Evolutionary conservation across 2,329 filamentous ascomycete species (phyloP), one percentile per base, ranked within the genome.

Genomic region (Aureobasidium mangrovei): DNA sequence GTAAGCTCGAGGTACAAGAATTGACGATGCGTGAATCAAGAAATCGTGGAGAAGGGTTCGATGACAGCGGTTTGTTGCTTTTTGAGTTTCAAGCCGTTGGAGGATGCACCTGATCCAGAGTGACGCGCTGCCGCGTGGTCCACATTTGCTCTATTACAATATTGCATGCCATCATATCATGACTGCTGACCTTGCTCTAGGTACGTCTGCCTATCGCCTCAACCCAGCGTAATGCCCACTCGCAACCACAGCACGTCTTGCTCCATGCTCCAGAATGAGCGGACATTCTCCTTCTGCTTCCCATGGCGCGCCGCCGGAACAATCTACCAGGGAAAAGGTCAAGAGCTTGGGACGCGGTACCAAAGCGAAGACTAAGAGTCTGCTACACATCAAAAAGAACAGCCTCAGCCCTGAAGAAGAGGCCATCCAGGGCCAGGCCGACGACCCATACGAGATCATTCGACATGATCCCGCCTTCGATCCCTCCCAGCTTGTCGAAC

Each of bases 401-500:
- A 39, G 32, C n/a, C 32, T 54, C n/a, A 36, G 33, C 28, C 42
- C 18, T 18, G 57, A 59, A 40, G 44, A 51, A 12, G 32, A 39
- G 31, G 36, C 47, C 5, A 26, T 31, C n/a, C 38, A 45, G n/a
- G 51, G 39, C 18, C 47, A 29, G 12, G 57, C 49, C n/a, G 31
- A 57, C 12, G 53, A 59, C 39, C 41, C 54, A 4, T 33, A 49
- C 9, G 24, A 49, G 7, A 38, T 53, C 26, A 41, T 64, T 10
- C 48, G 55, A 12, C 38, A 56, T n/a, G 58, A 70, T 53, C 62
- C 69, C 7, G 69, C 67, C 7, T 70, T 71, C 58, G 67, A 68
- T 53, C 64, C 67, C 10, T 55, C 59, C 3, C 53, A 59, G 33
- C 47, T 67, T 6, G 56, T 62, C n/a, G 48, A 60, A 7, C 46